phyloP scores from a whole-genome alignment of 768 basidiomycete genomes.

The Leccinum olivaceopallidum region DNA sequence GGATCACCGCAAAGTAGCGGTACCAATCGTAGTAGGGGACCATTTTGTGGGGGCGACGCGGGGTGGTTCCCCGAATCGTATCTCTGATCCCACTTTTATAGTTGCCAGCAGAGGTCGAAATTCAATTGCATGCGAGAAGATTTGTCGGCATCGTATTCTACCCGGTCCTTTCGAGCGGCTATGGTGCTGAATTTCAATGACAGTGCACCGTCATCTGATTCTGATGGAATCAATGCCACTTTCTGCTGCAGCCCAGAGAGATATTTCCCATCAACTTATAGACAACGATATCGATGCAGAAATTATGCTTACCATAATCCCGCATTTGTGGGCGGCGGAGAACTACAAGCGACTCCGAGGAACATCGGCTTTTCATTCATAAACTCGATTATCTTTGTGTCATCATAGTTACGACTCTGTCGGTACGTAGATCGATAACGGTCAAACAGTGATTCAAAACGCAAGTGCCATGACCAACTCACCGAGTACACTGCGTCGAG shows the following conservation, averaged over 20 bases:
- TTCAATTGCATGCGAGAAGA: neutral
- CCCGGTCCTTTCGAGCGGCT: neutral
- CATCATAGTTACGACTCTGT: neutral
- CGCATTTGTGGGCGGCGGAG: neutral
- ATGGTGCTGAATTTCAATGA: neutral
- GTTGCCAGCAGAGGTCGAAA: neutral
- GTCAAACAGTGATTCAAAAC: neutral
- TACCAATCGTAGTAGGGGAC: slow-evolving; percentile 28
- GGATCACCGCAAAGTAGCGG: slow-evolving; percentile 67
- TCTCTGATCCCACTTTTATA: slow-evolving; percentile 8
- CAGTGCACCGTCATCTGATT: neutral
- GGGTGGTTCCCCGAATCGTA: neutral
- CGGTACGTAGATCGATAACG: neutral
- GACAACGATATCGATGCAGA: neutral
- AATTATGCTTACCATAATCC: neutral
- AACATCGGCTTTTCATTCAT: neutral
- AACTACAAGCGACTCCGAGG: neutral
- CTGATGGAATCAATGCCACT: neutral
- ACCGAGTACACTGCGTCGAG: neutral
- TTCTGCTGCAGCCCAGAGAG: neutral
- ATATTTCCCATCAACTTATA: neutral
- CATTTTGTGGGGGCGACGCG: slow-evolving; percentile 12
- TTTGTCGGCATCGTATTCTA: neutral
- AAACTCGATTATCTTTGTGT: neutral
- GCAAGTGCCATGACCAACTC: neutral